Conservation (phyloP, 2,329 filamentous ascomycete species). For the Colletotrichum cuscutae region DNA sequence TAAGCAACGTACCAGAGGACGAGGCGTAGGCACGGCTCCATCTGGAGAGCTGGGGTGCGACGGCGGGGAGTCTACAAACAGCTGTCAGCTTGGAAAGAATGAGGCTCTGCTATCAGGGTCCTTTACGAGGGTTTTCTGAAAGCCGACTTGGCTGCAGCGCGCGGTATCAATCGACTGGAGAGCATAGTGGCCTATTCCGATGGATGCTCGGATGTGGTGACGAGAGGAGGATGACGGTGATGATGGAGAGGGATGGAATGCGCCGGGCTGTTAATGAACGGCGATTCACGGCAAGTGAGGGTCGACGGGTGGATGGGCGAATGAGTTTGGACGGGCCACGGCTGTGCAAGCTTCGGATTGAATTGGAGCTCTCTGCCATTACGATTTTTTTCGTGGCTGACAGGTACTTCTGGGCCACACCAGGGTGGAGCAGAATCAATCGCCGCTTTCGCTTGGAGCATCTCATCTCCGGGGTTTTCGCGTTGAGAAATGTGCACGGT, state of each 20-base stretch:
- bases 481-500: background rate
- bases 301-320: slow-evolving; percentile 18
- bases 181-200: slow-evolving; percentile 60
- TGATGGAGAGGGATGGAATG: slow-evolving; percentile 7
- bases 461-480: background rate
- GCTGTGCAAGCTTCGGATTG: slow-evolving; percentile 11
- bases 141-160: slow-evolving; percentile 66
- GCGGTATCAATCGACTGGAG: slow-evolving; percentile 69
- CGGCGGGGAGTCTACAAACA: slow-evolving; percentile 57
- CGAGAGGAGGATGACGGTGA: slow-evolving; percentile 37
- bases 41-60: slow-evolving; percentile 58
- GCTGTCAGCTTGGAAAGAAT: slow-evolving; percentile 13
- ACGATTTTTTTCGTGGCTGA: slow-evolving; percentile 16
- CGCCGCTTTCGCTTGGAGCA: background rate
- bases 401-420: background rate
- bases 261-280: background rate
- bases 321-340: background rate
- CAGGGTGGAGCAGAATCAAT: background rate
- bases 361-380: slow-evolving; percentile 8
- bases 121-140: slow-evolving; percentile 64
- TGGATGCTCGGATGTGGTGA: slow-evolving; percentile 35
- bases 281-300: slow-evolving; percentile 13
- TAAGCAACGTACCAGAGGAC: slow-evolving; percentile 59
- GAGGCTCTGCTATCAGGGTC: slow-evolving; percentile 38
- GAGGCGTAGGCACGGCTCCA: slow-evolving; percentile 70